These are phyloP conservation scores for Fusarium proliferatum DNA, from an alignment of 2,329 filamentous ascomycete genomes.

Conservation along the genomic window DNA sequence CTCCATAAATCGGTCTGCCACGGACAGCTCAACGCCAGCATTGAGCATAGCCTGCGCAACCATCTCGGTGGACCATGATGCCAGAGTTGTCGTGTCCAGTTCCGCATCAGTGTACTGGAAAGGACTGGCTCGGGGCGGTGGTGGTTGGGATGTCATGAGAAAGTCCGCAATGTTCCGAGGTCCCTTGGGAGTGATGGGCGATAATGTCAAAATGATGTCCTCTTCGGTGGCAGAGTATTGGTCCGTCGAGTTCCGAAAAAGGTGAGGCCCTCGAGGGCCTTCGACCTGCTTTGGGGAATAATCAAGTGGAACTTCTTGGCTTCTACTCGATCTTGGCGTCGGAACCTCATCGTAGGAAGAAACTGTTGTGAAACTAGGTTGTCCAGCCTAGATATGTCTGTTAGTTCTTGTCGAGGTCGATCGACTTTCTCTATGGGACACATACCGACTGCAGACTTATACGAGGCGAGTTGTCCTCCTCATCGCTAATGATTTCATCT, in stretches of 20 bases:
- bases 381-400: conserved; percentile 65
- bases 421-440: conserved; percentile 20
- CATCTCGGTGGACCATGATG: conserved; percentile 77
- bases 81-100: conserved; percentile 69
- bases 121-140: conserved; percentile 58
- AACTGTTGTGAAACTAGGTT: conserved; percentile 84
- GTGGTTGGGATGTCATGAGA: conserved; percentile 38
- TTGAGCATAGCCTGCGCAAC: conserved; percentile 90
- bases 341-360: conserved; percentile 87
- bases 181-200: conserved; percentile 77
- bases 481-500: conserved; percentile 70
- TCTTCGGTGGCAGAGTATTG: conserved; percentile 52
- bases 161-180: conserved; percentile 51
- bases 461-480: conserved; percentile 74
- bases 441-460: conserved; percentile 79
- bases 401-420: conserved; percentile 21
- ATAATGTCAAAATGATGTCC: conserved; percentile 72
- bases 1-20: conserved; percentile 86
- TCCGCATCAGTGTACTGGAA: conserved; percentile 68
- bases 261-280: conserved; percentile 86
- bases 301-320: conserved; percentile 70
- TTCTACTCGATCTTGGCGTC: conserved; percentile 76
- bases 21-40: conserved; percentile 78
- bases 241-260: conserved; percentile 78
- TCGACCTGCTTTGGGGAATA: conserved; percentile 74